Evolutionary conservation across 2,329 filamentous ascomycete genomes (phyloP), one percentile per base, ranked within the genome.

Genomic region (Graphilbum ipis-grandicollis): DNA sequence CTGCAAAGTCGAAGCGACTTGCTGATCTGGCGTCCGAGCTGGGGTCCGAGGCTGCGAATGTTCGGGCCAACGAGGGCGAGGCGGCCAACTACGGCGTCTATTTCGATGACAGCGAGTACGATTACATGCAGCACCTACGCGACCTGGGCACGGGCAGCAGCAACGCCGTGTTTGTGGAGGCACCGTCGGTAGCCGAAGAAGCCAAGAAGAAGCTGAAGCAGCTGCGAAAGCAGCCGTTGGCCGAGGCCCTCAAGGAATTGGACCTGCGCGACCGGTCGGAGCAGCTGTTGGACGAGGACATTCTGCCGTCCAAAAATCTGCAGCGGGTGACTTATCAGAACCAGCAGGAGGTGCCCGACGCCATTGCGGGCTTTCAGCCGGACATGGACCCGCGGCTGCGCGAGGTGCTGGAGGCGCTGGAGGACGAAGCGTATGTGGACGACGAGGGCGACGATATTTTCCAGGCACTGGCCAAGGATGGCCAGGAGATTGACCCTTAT

Each of bases 91-190:
- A 94, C 57, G 90, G 90, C 44, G 73, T 98, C 45, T 98, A 81
- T 65, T 98, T 70, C 56, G 92, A 98, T 57, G 90, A 98, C 58
- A 79, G 82, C 45, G 72, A 83, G 51, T 98, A 98, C 59, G 90
- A 98, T 58, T 98, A 98, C 61, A 98, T 98, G 90, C 90, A 98
- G 57, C 90, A 98, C 58, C 64, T 98, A 67, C 79, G 85, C 38
- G 90, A 96, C 48, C 62, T 98, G n/a, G 77, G 77, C 39, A 57
- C 63, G 31, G 83, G 70, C 6, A 72, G 72, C 19, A 81, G 81
- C 22, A 78, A 85, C 38, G 73, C 79, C 22, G 75, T 86, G 34
- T 96, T 93, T 52, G 69, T 98, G 29, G 85, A 94, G 47, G 67
- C 71, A n/a, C 68, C 71, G 36, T 56, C 63, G 45, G n/a, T n/a